These are phyloP conservation scores for Rickenella mellea DNA, from an alignment of 768 basidiomycete genomes.

Conservation along the genomic window DNA sequence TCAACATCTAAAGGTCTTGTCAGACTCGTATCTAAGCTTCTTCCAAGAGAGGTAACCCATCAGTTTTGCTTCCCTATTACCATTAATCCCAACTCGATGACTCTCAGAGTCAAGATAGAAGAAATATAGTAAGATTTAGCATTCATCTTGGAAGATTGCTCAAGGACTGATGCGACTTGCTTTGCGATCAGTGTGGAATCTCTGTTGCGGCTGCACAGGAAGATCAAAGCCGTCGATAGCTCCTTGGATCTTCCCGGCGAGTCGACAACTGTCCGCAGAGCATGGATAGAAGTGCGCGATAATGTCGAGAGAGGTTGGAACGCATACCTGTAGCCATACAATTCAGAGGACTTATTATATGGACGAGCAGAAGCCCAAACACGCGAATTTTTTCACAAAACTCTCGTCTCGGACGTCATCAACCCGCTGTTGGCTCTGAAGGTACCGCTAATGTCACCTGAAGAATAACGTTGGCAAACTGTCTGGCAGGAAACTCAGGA, in stretches of 20 bases:
- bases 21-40: conserved; percentile 73
- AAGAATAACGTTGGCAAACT: background rate
- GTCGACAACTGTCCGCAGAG: conserved; percentile 52
- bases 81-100: conserved; percentile 12
- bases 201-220: conserved; percentile 62
- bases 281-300: conserved; percentile 80
- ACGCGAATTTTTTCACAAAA: conserved; percentile 67
- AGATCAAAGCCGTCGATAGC: conserved; percentile 59
- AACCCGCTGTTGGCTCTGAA: conserved; percentile 57
- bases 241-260: conserved; percentile 66
- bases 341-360: conserved; percentile 4
- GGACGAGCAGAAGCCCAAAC: conserved; percentile 62
- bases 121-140: conserved; percentile 60
- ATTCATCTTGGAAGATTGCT: background rate
- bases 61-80: conserved; percentile 8
- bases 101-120: conserved; percentile 67
- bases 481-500: conserved; percentile 72
- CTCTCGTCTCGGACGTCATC: conserved; percentile 66
- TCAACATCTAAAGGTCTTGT: conserved; percentile 53
- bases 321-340: background rate
- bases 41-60: conserved; percentile 70
- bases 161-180: background rate
- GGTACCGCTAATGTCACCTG: conserved; percentile 23
- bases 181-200: conserved; percentile 52
- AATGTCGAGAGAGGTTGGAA: conserved; percentile 69